phyloP scores from a whole-genome alignment of 805 yeast species.

The Danielia oregonensis region DNA sequence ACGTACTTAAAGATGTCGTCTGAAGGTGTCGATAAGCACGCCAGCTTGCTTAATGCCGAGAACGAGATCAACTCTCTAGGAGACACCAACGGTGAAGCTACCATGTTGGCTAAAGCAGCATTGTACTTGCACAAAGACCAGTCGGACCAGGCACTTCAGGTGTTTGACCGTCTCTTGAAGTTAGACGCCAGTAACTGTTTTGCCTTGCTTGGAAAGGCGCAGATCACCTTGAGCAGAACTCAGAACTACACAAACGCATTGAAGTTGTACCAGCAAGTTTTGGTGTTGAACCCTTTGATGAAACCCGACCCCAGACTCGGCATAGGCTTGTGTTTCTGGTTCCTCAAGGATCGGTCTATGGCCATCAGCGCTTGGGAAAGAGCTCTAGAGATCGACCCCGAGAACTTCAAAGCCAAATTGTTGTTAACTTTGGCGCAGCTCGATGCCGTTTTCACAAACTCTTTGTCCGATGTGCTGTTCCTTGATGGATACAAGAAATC shows the following conservation, averaged over 20 bases:
- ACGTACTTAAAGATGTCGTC: conserved; percentile 45
- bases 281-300: conserved; percentile 70
- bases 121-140: conserved; percentile 54
- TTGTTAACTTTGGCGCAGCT: conserved; percentile 66
- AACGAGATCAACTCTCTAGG: conserved; percentile 15
- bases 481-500: conserved; percentile 55
- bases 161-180: conserved; percentile 59
- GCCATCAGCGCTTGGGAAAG: conserved; percentile 85
- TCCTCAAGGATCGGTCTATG: conserved; percentile 68
- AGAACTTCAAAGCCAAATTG: conserved; percentile 57
- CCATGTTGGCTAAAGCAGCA: conserved; percentile 64
- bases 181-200: conserved; percentile 59
- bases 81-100: conserved; percentile 31
- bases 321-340: conserved; percentile 92
- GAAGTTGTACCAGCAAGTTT: conserved; percentile 77
- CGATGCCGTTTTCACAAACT: conserved; percentile 54
- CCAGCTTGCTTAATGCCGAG: conserved; percentile 22
- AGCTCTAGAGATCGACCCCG: conserved; percentile 61
- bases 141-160: conserved; percentile 67
- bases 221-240: conserved; percentile 62
- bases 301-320: conserved; percentile 94
- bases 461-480: conserved; percentile 61
- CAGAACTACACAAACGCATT: conserved; percentile 72
- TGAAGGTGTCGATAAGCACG: conserved; percentile 23
- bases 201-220: conserved; percentile 84